phyloP scores from a whole-genome alignment of 345 rosid genomes.

The Sonneratia caseolaris region DNA sequence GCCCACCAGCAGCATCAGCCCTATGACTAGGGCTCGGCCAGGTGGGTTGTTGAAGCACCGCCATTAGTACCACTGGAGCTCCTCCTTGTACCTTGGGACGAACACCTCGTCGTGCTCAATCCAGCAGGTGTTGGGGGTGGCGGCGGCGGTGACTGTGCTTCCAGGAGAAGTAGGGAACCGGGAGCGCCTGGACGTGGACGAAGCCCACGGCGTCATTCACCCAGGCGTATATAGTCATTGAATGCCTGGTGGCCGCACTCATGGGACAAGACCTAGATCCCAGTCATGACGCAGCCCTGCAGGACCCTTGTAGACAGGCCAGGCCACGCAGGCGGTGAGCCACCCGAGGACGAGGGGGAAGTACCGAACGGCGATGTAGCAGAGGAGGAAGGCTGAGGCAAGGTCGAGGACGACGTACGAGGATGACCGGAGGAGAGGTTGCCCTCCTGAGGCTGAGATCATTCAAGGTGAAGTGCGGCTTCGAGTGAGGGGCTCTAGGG shows the following conservation, averaged over 20 bases:
- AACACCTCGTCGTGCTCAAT: slow-evolving; percentile 23
- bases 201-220: slow-evolving; percentile 21
- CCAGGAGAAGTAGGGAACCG: slow-evolving; percentile 30
- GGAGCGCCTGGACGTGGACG: slow-evolving; percentile 19
- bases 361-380: slow-evolving; percentile 20
- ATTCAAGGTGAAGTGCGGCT: slow-evolving; percentile 29
- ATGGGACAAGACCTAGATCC: slow-evolving; percentile 24
- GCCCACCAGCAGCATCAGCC: neutral
- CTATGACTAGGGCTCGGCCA: slow-evolving; percentile 1
- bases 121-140: slow-evolving; percentile 26
- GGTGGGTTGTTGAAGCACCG: slow-evolving; percentile 2
- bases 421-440: slow-evolving; percentile 14
- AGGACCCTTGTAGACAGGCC: slow-evolving; percentile 25
- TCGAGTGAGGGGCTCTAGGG: slow-evolving; percentile 16
- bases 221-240: slow-evolving; percentile 14
- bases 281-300: slow-evolving; percentile 27
- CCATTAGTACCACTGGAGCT: neutral
- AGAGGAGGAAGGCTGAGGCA: slow-evolving; percentile 2
- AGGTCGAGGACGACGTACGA: slow-evolving; percentile 9
- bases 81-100: slow-evolving; percentile 19
- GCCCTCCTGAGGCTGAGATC: slow-evolving; percentile 18
- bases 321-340: slow-evolving; percentile 12
- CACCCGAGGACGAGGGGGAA: slow-evolving; percentile 24
- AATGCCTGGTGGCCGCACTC: slow-evolving; percentile 35
- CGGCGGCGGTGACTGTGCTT: slow-evolving; percentile 27